A percentile compares a stretch with the other conserved stretches of the same genome.
phyloP scores from a whole-genome alignment of 305 asterid genomes.

The Ilex paraguariensis region DNA sequence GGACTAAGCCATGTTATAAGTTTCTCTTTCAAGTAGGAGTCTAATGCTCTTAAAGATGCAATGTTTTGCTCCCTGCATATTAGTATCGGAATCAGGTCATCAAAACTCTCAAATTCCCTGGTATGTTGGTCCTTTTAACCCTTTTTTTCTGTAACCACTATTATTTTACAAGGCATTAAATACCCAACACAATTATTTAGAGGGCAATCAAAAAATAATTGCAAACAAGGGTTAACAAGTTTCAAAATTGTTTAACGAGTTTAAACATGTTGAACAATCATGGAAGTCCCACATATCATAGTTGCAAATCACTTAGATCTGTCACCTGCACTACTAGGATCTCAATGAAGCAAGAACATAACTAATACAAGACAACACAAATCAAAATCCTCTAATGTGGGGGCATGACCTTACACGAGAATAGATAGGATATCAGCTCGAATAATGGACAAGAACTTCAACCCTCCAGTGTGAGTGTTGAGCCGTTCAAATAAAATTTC shows the following conservation, averaged over 20 bases:
- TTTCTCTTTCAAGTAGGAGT: constrained; percentile 87
- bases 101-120: background rate
- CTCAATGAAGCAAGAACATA: constrained; percentile 1
- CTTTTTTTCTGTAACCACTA: background rate
- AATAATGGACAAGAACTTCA: constrained; percentile 60
- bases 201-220: no score
- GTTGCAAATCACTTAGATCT: no score
- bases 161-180: no score
- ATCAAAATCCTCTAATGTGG: constrained; percentile 8
- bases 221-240: no score
- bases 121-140: background rate
- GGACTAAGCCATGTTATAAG: constrained; percentile 94
- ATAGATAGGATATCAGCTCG: constrained; percentile 65
- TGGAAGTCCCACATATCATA: no score
- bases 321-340: no score
- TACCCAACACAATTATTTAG: no score
- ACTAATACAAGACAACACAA: background rate
- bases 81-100: background rate
- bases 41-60: constrained; percentile 70
- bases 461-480: constrained; percentile 91
- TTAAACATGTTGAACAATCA: no score
- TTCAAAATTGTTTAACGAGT: no score
- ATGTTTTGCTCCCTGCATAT: constrained; percentile 62
- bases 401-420: constrained; percentile 72
- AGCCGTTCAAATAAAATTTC: constrained; percentile 81